Conservation (phyloP, 352 stramenopile species). For the Pythium sukuiense region DNA sequence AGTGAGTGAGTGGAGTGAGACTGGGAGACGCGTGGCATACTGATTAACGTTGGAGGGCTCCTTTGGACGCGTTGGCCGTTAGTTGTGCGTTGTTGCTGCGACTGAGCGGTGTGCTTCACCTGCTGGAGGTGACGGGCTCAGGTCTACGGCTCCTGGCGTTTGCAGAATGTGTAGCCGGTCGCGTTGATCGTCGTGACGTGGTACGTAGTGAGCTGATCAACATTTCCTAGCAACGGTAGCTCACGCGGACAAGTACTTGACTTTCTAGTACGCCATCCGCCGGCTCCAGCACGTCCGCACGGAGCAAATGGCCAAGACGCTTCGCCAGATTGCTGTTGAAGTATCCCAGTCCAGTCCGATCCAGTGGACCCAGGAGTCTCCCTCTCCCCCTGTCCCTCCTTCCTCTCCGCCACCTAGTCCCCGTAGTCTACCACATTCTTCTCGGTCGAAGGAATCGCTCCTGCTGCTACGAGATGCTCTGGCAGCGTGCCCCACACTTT, state of each 20-base stretch:
- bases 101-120: slow-evolving; percentile 22
- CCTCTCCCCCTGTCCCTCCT: not conserved
- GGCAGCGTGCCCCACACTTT: not conserved
- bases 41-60: too few species aligned
- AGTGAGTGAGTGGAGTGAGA: not conserved
- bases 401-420: not conserved
- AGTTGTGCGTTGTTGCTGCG: slow-evolving; percentile 36
- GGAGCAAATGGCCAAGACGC: slow-evolving; percentile 18
- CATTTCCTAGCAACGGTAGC: not conserved
- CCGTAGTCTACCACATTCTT: not conserved
- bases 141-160: slow-evolving; percentile 26
- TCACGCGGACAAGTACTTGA: not conserved
- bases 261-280: slow-evolving; percentile 44
- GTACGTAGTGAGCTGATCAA: slow-evolving; percentile 6
- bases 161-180: slow-evolving; percentile 8
- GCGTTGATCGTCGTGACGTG: slow-evolving; percentile 8
- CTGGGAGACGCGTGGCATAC: too few species aligned
- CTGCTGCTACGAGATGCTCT: not conserved
- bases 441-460: not conserved
- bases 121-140: slow-evolving; percentile 27
- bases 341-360: slow-evolving; percentile 41
- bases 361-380: slow-evolving; percentile 24
- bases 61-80: not conserved
- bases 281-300: slow-evolving; percentile 36
- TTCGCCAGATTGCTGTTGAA: slow-evolving; percentile 39